Evolutionary conservation across 2,329 filamentous ascomycete genomes (phyloP), one percentile per base, ranked within the genome.

Genomic region (Phialocephala sp.): DNA sequence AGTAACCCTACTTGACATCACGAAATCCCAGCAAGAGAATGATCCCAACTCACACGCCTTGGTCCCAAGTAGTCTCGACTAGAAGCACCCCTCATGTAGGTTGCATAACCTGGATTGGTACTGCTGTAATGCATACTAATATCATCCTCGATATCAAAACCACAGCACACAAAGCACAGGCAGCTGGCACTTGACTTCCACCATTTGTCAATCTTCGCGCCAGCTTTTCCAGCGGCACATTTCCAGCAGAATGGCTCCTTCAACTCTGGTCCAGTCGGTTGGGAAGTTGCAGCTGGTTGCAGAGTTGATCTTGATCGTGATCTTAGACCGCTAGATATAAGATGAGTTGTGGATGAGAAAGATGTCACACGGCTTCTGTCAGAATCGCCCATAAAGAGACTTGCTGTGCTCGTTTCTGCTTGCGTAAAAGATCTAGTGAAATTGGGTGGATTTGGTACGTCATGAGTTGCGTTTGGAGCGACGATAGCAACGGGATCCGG

Each of bases 141-240:
- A n/a, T 66, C 60, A 41, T 71, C 71, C n/a, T 73, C 68, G n/a
- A 70, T 50, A 59, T 71, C 67, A 52, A 67, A 59, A 11, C 71
- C 73, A 67, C 73, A 75, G 47, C 73, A 75, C 22, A 71, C 54
- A 60, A 72, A 70, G 37, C 70, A 74, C 3, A 72, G 1, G 56
- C 69, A 68, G 20, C 72, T 59, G 1, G 63, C 60, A 20, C 60
- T 65, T 8, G 60, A 57, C 12, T 64, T 43, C 63, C 70, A 72
- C 66, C 67, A 72, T 47, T 66, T 24, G 60, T 75, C 63, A 43
- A 72, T 36, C 62, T 72, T 65, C 50, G 71, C 59, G 54, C 69
- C 27, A 22, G 68, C 62, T 35, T 74, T 59, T 24, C 69, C 58
- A 20, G 72, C 2, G 8, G 58, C 65, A 39, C 73, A 74, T 64